A percentile compares a stretch with the other conserved stretches of the same genome.
Evolutionary conservation across 208 protist species (phyloP).

Genomic region (Phytomonas sp.): DNA sequence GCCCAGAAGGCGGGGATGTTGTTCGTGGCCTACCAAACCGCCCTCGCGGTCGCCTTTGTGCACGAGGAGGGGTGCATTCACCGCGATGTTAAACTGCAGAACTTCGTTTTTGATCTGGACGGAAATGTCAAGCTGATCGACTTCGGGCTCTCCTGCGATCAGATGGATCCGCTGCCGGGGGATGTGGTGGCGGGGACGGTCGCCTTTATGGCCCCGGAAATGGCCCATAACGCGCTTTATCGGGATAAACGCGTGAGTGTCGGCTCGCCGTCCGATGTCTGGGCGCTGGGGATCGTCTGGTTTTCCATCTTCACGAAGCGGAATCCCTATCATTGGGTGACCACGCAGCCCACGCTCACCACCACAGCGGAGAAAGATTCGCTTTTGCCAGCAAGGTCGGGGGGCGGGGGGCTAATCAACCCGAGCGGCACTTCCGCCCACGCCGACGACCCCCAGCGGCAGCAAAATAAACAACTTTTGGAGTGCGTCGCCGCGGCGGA

Average conservation of each 20-base stretch:
- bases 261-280: constrained; percentile 73
- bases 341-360: constrained; percentile 60
- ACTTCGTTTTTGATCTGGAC: constrained; percentile 86
- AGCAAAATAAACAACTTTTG: constrained; percentile 51
- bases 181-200: constrained; percentile 87
- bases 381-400: neutral
- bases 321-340: constrained; percentile 49
- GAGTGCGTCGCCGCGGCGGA: constrained; percentile 55
- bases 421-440: neutral
- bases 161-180: constrained; percentile 59
- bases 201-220: constrained; percentile 90
- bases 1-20: constrained; percentile 82
- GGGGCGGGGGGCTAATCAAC: neutral
- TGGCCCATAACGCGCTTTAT: constrained; percentile 86
- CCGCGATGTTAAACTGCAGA: constrained; percentile 89
- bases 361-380: constrained; percentile 24
- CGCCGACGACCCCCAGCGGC: constrained; percentile 19
- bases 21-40: constrained; percentile 87
- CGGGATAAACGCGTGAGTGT: constrained; percentile 73
- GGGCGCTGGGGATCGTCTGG: constrained; percentile 83
- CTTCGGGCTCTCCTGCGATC: constrained; percentile 79
- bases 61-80: constrained; percentile 86
- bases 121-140: constrained; percentile 88
- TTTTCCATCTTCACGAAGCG: constrained; percentile 87
- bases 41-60: constrained; percentile 82